A percentile compares a stretch with the other conserved stretches of the same genome.
Evolutionary conservation across 2,329 filamentous ascomycete genomes (phyloP).

Genomic region (Xylariales sp.): DNA sequence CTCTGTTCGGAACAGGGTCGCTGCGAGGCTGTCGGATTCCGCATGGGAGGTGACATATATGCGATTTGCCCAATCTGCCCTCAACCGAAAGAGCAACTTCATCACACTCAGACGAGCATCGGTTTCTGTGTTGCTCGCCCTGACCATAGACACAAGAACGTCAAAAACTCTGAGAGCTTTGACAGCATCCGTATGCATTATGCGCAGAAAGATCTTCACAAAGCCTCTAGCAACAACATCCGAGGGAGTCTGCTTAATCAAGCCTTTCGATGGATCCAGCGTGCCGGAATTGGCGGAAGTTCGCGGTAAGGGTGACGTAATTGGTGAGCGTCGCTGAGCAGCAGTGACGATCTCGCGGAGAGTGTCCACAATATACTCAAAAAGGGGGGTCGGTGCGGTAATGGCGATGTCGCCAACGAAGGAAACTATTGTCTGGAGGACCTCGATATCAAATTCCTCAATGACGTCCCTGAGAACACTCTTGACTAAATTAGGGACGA

Average conservation of each 20-base stretch:
- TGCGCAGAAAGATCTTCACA: slow-evolving; percentile 71
- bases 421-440: slow-evolving; percentile 61
- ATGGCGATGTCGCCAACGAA: slow-evolving; percentile 62
- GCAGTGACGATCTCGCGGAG: slow-evolving; percentile 46
- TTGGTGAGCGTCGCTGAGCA: slow-evolving; percentile 41
- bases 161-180: slow-evolving; percentile 64
- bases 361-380: slow-evolving; percentile 52
- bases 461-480: slow-evolving; percentile 57
- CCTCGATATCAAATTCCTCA: slow-evolving; percentile 57
- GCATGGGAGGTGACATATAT: slow-evolving; percentile 67
- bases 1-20: slow-evolving; percentile 63
- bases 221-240: slow-evolving; percentile 70
- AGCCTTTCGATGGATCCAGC: slow-evolving; percentile 19
- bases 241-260: slow-evolving; percentile 48
- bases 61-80: slow-evolving; percentile 75
- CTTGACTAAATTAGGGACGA: slow-evolving; percentile 54
- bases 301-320: slow-evolving; percentile 22
- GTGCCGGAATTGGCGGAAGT: slow-evolving; percentile 16
- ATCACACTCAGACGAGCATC: slow-evolving; percentile 71
- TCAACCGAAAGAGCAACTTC: slow-evolving; percentile 75
- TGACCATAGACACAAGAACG: slow-evolving; percentile 59
- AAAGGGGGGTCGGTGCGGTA: slow-evolving; percentile 54
- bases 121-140: slow-evolving; percentile 53
- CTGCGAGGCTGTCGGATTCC: slow-evolving; percentile 70
- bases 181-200: slow-evolving; percentile 59